Percentiles rank a stretch among this genome's conserved stretches.
phyloP scores from a whole-genome alignment of 768 basidiomycete genomes.

The Hypholoma fasciculare region DNA sequence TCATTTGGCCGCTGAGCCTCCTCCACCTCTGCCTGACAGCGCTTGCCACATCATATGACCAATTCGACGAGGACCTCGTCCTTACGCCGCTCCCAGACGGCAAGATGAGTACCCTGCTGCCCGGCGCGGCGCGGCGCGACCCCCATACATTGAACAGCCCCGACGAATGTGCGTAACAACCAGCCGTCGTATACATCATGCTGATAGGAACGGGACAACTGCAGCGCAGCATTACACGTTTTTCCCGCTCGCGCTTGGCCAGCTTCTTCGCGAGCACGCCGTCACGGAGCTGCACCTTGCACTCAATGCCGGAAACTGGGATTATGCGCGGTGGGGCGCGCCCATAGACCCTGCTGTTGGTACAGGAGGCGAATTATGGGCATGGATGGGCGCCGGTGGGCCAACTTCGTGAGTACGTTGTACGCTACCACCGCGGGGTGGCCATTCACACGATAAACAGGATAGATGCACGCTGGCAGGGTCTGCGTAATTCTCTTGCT shows the following conservation, averaged over 20 bases:
- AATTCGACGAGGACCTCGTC: conserved; percentile 47
- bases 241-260: conserved; percentile 84
- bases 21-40: conserved; percentile 17
- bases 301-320: conserved; percentile 92
- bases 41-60: conserved; percentile 31
- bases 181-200: not conserved
- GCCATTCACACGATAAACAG: conserved; percentile 33
- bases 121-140: conserved; percentile 53
- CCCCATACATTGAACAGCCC: conserved; percentile 52
- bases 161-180: conserved; percentile 38
- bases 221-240: conserved; percentile 84
- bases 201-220: not conserved
- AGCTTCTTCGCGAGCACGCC: conserved; percentile 83
- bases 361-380: conserved; percentile 88
- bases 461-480: conserved; percentile 77
- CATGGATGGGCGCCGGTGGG: conserved; percentile 80
- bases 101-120: conserved; percentile 67
- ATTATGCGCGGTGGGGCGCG: conserved; percentile 81
- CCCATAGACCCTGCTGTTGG: conserved; percentile 77
- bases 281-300: conserved; percentile 88
- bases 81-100: conserved; percentile 72
- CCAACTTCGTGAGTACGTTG: conserved; percentile 42
- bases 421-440: no score
- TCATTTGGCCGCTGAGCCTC: conserved; percentile 17
- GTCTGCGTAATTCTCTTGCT: conserved; percentile 84